Percentiles rank a stretch among this genome's conserved stretches.
phyloP scores from a whole-genome alignment of 148 eudicot genomes.

The Pharnaceum exiguum region DNA sequence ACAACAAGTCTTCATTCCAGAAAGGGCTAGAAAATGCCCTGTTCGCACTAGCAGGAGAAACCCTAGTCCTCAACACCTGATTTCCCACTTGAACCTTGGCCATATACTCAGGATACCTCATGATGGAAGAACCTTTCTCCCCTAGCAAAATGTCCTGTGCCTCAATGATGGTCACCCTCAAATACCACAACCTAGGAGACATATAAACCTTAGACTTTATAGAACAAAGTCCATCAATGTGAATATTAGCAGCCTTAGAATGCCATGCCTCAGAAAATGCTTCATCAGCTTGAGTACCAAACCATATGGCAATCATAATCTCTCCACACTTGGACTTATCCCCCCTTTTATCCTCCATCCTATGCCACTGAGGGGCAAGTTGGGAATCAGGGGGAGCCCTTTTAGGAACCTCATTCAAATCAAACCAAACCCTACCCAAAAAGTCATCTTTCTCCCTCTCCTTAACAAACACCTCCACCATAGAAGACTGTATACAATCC shows the following conservation, averaged over 20 bases:
- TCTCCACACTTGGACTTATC: conserved; percentile 65
- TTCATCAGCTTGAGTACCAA: conserved; percentile 95
- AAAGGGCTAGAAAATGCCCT: conserved; percentile 51
- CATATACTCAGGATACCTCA: conserved; percentile 73
- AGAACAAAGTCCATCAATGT: conserved; percentile 55
- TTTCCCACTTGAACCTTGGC: conserved; percentile 79
- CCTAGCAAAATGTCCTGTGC: conserved; percentile 81
- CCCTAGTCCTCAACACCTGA: conserved; percentile 68
- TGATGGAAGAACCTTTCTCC: conserved; percentile 53
- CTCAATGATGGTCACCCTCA: conserved; percentile 66
- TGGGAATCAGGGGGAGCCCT: conserved; percentile 89
- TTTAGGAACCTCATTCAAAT: conserved; percentile 79
- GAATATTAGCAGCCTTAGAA: conserved; percentile 79
- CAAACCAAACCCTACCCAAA: conserved; percentile 87
- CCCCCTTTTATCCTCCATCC: conserved; percentile 84
- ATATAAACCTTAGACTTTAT: conserved; percentile 82
- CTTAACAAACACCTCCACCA: conserved; percentile 74
- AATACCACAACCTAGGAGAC: conserved; percentile 86
- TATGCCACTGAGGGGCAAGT: conserved; percentile 88
- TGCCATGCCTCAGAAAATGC: conserved; percentile 97
- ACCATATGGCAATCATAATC: conserved; percentile 82
- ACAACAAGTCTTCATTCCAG: conserved; percentile 89
- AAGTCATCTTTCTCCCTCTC: conserved; percentile 65
- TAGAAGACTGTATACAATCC: conserved; percentile 74
- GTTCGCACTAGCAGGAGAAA: conserved; percentile 32